Evolutionary conservation across 2,329 filamentous ascomycete genomes (phyloP), one percentile per base, ranked within the genome.

Genomic region (Fusarium albosuccineum): DNA sequence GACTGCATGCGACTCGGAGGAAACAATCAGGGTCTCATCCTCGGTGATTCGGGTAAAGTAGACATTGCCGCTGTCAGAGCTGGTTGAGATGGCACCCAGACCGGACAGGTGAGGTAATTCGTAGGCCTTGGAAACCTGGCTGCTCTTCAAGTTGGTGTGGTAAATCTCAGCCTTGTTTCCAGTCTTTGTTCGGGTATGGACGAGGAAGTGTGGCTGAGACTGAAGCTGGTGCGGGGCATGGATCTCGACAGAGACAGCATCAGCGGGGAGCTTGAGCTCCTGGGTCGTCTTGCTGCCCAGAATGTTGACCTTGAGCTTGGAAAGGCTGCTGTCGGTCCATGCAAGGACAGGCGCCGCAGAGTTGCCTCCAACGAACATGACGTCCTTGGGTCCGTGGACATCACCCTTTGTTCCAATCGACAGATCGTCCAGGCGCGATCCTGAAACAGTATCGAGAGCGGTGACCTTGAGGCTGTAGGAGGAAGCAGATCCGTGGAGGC

Each of bases 151-250:
- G 70, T 97, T 87, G 61, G 97, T 86, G 72, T 97, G 93, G 75
- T 91, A 97, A 30, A 98, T 91, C 64, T 97, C 91, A 4, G 91
- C 95, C 82, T 92, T 93, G 75, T 94, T 92, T 16, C 89, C 89
- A 3, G 82, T 82, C 36, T 83, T 83, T 1, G 92, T 92, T 71
- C 90, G 85, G 71, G 89, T 93, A 70, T 97, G 92, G 6, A 97
- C 91, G 33, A 97, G 82, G 81, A 97, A 97, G 80, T 97, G 93
- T 37, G 93, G 85, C 45, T 89, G 84, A 5, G 92, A 91, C 73
- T 92, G 91, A 30, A 88, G 80, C 57, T 91, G 84, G 67, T 89
- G 89, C 14, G 93, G 91, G 1, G 92, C 92, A 74, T 97, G 92
- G 22, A 97, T 83, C 57, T 89, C 83, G 52, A 92, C 82, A 4